Evolutionary conservation across 257 asterid genomes (phyloP), one percentile per base, ranked within the genome.

Genomic region (Solanum tarapatanum): DNA sequence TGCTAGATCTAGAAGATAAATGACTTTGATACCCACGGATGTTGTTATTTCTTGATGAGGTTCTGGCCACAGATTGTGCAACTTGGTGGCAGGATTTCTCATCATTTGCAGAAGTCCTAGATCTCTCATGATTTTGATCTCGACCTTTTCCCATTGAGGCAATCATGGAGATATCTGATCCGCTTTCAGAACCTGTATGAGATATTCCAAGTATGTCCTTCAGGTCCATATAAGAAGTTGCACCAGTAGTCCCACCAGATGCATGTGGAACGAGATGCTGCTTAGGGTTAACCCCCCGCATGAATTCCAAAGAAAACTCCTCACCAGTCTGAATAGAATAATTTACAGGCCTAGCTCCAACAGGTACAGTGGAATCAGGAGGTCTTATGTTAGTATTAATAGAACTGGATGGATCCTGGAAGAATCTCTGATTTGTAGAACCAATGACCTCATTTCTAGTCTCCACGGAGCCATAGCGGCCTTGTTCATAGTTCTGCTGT

Each of bases 301-400:
- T 96, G 87, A 96, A 95, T 88, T 95, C 99, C 86, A 96, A 92
- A 84, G 98, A 93, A 86, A 96, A 95, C 90, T 94, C 99, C 94
- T 96, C 99, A 28, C 99, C 99, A 19, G 98, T 96, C 91, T 95
- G 99, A 83, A 95, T 94, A 90, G 99, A 96, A 89, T 90, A 96
- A 89, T 96, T 95, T 83, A 94, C 97, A 86, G 98, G 98, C 86
- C 94, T 93, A 89, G 95, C 87, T 86, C 91, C 95, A 88, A 90
- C 91, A 83, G 92, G 88, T 41, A 80, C 64, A 89, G 89, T 91
- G 84, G 79, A 83, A 87, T 93, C 96, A 28, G 95, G 90, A 8
- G 96, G 95, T 86, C 96, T 91, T 28, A 90, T 84, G 87, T 92
- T 93, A 66, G 91, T 89, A 86, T 93, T 92, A 84, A 91, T 86